Evolutionary conservation across 2,329 filamentous ascomycete species (phyloP).

Genomic region (Sclerotinia borealis): DNA sequence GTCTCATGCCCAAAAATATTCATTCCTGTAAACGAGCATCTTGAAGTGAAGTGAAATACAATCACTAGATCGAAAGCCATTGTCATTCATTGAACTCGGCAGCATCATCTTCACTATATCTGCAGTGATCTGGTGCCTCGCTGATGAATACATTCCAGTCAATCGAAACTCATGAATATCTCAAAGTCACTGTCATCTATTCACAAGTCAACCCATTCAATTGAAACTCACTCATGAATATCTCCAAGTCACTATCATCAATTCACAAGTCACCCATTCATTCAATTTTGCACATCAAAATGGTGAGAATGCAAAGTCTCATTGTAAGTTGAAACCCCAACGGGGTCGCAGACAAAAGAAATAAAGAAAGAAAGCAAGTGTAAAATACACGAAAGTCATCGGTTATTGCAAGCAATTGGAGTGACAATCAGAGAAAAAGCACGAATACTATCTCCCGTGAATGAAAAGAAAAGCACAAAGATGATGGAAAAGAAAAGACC

Average conservation of each 20-base stretch:
- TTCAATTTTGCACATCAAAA: neutral
- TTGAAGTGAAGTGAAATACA: neutral
- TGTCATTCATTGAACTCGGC: neutral
- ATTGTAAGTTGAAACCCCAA: neutral
- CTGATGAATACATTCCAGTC: neutral
- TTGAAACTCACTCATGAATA: neutral
- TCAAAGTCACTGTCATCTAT: neutral
- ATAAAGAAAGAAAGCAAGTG: neutral
- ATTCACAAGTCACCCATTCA: neutral
- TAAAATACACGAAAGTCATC: neutral
- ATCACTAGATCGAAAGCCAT: neutral
- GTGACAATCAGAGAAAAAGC: neutral
- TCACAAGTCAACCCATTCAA: neutral
- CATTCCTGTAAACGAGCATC: neutral
- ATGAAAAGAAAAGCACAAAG: neutral
- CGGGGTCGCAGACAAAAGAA: neutral
- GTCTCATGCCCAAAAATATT: neutral
- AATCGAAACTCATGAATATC: neutral
- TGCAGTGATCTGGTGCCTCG: neutral
- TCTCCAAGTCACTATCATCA: neutral
- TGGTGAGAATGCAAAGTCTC: neutral
- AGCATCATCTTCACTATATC: neutral
- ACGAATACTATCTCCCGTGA: neutral
- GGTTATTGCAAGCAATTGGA: neutral
- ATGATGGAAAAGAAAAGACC: neutral